Evolutionary conservation across 257 asterid species (phyloP), one percentile per base, ranked within the genome.

Genomic region (Osmanthus fragrans): DNA sequence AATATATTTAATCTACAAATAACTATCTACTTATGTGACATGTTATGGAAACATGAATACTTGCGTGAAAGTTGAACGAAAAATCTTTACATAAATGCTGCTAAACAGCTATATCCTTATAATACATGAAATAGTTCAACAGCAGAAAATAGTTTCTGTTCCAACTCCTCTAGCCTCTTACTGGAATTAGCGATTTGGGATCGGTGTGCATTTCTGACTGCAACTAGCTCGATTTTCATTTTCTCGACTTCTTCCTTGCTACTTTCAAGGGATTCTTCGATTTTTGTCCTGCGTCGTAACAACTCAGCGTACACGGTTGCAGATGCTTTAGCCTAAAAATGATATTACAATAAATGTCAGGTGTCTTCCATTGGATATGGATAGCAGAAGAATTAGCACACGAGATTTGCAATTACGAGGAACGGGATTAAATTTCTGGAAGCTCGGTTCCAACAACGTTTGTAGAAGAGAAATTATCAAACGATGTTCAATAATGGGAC

Each of bases 81-180:
- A 45, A 45, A 45, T 13, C 54, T 3, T 3, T 45, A 45, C 19
- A 45, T 15, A 45, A 45, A 12, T 45, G 19, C 54, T 13, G 4
- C 19, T 45, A 11, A 40, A 40, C 54, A 45, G 15, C 19, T 45
- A 45, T 45, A 3, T 80, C 80, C 90, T 87, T 89, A 94, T 89
- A 40, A 93, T 79, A 88, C 91, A 76, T 88, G 90, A 87, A 93
- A 74, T 73, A 93, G 89, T 65, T 89, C 96, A 9, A 91, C 90
- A 21, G 97, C 97, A 73, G 96, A 85, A 76, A 85, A 87, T 90
- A 93, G 85, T 85, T 90, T 93, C 80, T 90, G 87, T 82, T 95
- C 89, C 85, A 95, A 85, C 74, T 93, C 97, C 80, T 95, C 87
- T 13, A 85, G 86, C 80, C 69, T 72, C 82, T 80, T 82, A 67